phyloP scores from a whole-genome alignment of 176 grass and related monocot species.

The Avena sativa region DNA sequence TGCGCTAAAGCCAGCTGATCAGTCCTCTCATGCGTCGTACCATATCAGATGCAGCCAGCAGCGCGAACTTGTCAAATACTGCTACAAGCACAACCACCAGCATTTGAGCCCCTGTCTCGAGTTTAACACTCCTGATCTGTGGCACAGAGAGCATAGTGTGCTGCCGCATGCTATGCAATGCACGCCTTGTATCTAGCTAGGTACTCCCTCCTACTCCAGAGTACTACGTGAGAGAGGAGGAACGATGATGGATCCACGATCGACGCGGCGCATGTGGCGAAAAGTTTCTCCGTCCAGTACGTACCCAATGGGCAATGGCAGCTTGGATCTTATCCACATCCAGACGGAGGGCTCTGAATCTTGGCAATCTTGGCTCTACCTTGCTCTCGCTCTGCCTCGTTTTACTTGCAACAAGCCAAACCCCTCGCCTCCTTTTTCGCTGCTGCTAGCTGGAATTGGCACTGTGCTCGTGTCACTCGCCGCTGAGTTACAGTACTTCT shows the following conservation, averaged over 20 bases:
- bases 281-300: background rate
- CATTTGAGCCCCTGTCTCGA: conserved; percentile 7
- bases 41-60: background rate
- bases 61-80: background rate
- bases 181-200: background rate
- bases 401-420: conserved; percentile 17
- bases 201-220: background rate
- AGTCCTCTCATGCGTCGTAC: background rate
- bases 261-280: background rate
- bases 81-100: background rate
- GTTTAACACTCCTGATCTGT: background rate
- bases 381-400: background rate
- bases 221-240: background rate
- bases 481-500: background rate
- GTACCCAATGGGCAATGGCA: too few species aligned
- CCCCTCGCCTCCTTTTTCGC: background rate
- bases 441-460: background rate
- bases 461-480: background rate
- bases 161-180: too few species aligned
- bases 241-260: background rate
- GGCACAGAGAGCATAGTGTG: too few species aligned
- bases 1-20: background rate
- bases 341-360: background rate
- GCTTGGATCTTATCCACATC: conserved; percentile 24
- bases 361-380: conserved; percentile 2